A percentile compares a stretch with the other conserved stretches of the same genome.
Conservation (phyloP, 805 yeast genomes). For the Candida sithepensis region DNA sequence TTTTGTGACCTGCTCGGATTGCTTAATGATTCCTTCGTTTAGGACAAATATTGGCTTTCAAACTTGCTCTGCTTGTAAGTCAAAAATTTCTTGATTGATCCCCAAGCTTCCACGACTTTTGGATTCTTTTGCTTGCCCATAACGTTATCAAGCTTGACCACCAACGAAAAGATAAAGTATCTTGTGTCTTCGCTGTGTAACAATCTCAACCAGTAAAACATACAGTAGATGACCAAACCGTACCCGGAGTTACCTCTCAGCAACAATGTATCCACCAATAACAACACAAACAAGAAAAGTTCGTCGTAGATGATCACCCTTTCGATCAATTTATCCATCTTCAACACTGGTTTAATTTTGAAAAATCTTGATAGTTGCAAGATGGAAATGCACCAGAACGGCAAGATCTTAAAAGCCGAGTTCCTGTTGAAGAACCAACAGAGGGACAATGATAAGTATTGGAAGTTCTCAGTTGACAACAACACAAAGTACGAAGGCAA, state of each 20-base stretch:
- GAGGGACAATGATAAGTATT: slow-evolving; percentile 50
- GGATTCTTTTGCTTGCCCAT: slow-evolving; percentile 42
- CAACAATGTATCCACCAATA: slow-evolving; percentile 55
- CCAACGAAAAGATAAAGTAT: slow-evolving; percentile 37
- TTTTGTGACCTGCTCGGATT: too few relatives aligned
- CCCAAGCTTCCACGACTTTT: slow-evolving; percentile 40
- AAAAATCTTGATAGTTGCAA: slow-evolving; percentile 48
- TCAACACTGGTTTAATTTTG: slow-evolving; percentile 37
- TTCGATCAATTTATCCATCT: background rate
- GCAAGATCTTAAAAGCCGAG: slow-evolving; percentile 62
- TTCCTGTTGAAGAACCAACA: slow-evolving; percentile 64
- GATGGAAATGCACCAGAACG: slow-evolving; percentile 53
- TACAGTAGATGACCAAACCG: slow-evolving; percentile 52
- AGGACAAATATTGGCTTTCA: slow-evolving; percentile 20
- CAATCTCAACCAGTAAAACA: slow-evolving; percentile 70
- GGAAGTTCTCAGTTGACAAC: slow-evolving; percentile 74
- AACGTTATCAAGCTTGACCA: slow-evolving; percentile 41
- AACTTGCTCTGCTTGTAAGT: slow-evolving; percentile 37
- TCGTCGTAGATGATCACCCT: slow-evolving; percentile 57
- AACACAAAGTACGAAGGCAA: slow-evolving; percentile 63
- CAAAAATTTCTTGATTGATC: slow-evolving; percentile 36
- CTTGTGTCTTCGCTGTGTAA: slow-evolving; percentile 50
- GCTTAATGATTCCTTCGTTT: background rate
- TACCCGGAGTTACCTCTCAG: slow-evolving; percentile 69
- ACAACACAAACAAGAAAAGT: slow-evolving; percentile 47